Conservation (phyloP, 2,329 filamentous ascomycete species). For the Sphaerostilbella broomeana region DNA sequence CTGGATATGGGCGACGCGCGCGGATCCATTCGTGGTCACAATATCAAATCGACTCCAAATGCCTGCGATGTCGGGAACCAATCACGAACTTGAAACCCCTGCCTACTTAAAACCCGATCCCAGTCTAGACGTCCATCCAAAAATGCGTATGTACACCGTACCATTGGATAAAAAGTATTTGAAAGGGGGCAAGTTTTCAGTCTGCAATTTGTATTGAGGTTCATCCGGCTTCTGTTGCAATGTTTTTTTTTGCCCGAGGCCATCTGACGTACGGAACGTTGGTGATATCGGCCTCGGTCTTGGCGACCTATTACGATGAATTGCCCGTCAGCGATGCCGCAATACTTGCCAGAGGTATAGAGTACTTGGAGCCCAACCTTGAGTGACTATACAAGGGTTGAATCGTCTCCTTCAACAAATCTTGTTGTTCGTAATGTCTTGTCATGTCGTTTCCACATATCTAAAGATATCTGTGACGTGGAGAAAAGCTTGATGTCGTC, state of each 20-base stretch:
- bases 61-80: conserved; percentile 27
- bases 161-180: no score
- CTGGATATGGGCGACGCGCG: conserved; percentile 8
- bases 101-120: conserved; percentile 21
- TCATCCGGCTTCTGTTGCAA: neutral
- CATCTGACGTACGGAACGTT: neutral
- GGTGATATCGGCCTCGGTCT: neutral
- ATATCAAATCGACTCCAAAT: conserved; percentile 26
- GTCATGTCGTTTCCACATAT: neutral
- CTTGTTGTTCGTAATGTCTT: neutral
- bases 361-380: conserved; percentile 22
- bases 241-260: neutral
- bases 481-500: no score
- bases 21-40: conserved; percentile 22
- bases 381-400: conserved; percentile 24
- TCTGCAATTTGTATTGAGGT: neutral
- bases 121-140: no score
- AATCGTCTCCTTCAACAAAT: neutral
- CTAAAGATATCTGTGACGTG: conserved; percentile 3
- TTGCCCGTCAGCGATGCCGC: conserved; percentile 21
- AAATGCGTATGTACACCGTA: no score
- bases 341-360: conserved; percentile 20
- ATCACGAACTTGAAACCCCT: conserved; percentile 28
- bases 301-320: conserved; percentile 17
- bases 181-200: neutral